Evolutionary conservation across 257 asterid species (phyloP).

Genomic region (Striga asiatica): DNA sequence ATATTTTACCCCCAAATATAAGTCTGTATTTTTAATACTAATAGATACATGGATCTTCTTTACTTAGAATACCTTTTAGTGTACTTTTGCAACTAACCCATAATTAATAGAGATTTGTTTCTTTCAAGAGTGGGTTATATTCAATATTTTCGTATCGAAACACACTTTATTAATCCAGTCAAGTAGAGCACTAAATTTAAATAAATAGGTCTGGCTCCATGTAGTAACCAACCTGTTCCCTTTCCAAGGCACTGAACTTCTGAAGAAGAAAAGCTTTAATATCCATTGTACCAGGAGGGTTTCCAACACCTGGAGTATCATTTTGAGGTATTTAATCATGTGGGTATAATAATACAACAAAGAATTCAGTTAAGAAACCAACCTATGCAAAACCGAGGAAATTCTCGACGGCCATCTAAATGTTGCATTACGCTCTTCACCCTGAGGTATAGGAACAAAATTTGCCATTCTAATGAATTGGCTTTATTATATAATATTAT

Average conservation of each 20-base stretch:
- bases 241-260: slow-evolving; percentile 68
- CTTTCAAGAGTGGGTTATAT: background rate
- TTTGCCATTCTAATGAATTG: background rate
- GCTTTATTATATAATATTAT: background rate
- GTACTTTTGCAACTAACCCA: too few relatives aligned
- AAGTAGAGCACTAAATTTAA: background rate
- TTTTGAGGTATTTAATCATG: background rate
- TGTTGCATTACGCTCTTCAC: slow-evolving; percentile 88
- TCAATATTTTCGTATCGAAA: background rate
- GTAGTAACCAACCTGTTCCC: slow-evolving; percentile 43
- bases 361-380: slow-evolving; percentile 9
- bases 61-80: too few relatives aligned
- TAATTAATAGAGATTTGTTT: too few relatives aligned
- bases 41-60: too few relatives aligned
- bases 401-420: slow-evolving; percentile 75
- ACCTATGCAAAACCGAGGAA: slow-evolving; percentile 95
- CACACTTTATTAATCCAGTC: background rate
- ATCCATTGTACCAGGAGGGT: slow-evolving; percentile 96
- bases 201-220: background rate
- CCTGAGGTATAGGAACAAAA: slow-evolving; percentile 31
- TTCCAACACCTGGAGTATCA: slow-evolving; percentile 58
- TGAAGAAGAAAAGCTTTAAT: slow-evolving; percentile 90
- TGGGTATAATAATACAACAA: slow-evolving; percentile 1
- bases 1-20: too few relatives aligned
- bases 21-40: too few relatives aligned